A percentile compares a stretch with the other conserved stretches of the same genome.
Conservation (phyloP, 257 asterid genomes). For the Nicotiana tomentosiformis region DNA sequence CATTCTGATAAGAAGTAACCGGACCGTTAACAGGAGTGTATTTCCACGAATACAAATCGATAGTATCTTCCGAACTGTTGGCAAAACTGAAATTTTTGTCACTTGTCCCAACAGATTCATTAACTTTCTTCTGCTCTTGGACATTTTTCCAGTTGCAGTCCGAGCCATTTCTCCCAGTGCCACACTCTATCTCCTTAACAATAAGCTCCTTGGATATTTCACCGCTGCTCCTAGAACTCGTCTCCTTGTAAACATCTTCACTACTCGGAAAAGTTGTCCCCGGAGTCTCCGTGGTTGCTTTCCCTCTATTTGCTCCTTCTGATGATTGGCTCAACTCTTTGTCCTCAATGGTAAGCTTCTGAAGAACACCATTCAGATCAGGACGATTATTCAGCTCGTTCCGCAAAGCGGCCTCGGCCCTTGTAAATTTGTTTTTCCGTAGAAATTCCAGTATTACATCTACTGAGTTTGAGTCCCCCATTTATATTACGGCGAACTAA, state of each 20-base stretch:
- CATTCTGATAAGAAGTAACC: constrained; percentile 38
- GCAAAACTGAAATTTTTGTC: constrained; percentile 57
- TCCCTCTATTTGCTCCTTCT: constrained; percentile 48
- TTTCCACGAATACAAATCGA: constrained; percentile 62
- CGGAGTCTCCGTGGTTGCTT: constrained; percentile 28
- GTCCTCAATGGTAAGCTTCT: constrained; percentile 56
- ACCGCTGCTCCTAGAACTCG: constrained; percentile 25
- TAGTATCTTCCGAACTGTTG: constrained; percentile 50
- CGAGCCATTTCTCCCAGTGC: constrained; percentile 46
- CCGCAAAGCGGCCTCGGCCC: constrained; percentile 92
- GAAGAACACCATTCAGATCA: constrained; percentile 54
- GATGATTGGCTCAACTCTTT: constrained; percentile 37
- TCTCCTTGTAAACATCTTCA: constrained; percentile 34
- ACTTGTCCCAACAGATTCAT: constrained; percentile 43
- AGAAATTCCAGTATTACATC: constrained; percentile 74
- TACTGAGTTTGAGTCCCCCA: constrained; percentile 73
- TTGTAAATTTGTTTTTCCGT: constrained; percentile 62
- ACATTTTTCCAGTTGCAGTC: constrained; percentile 49
- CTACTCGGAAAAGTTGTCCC: constrained; percentile 23
- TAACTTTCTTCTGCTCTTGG: constrained; percentile 42
- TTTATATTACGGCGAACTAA: constrained; percentile 18
- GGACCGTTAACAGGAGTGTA: constrained; percentile 45
- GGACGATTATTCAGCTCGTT: constrained; percentile 66
- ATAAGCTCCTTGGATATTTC: constrained; percentile 73
- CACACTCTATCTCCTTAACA: constrained; percentile 84